Percentiles rank a stretch among this genome's conserved stretches.
These are phyloP conservation scores for Phlebiopsis gigantea DNA, from an alignment of 768 basidiomycete species.

Conservation along the genomic window DNA sequence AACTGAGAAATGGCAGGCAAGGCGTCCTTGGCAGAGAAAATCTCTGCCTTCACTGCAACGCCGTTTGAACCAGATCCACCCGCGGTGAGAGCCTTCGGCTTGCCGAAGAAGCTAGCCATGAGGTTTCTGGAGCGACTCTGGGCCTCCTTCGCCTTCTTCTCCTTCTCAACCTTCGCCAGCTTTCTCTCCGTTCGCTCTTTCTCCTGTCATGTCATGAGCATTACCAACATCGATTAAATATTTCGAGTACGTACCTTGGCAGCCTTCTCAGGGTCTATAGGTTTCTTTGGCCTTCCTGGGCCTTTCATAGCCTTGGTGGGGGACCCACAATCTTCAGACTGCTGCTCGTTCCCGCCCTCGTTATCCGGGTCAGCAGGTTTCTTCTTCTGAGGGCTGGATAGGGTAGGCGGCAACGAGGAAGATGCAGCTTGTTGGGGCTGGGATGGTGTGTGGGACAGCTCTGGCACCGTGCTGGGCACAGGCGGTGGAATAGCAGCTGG, in stretches of 20 bases:
- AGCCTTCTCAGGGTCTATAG: slow-evolving; percentile 49
- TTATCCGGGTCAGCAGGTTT: background rate
- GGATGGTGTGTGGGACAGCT: background rate
- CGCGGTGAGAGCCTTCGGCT: slow-evolving; percentile 36
- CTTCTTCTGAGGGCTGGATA: background rate
- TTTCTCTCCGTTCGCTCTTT: slow-evolving; percentile 67
- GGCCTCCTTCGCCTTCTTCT: slow-evolving; percentile 65
- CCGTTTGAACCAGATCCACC: slow-evolving; percentile 20
- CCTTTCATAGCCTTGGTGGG: slow-evolving; percentile 17
- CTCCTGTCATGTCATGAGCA: slow-evolving; percentile 36
- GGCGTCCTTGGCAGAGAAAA: background rate
- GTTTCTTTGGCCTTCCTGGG: slow-evolving; percentile 43
- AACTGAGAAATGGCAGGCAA: slow-evolving; percentile 51
- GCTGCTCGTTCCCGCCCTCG: slow-evolving; percentile 24
- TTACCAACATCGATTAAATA: background rate
- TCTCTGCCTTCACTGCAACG: slow-evolving; percentile 15
- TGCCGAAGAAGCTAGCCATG: slow-evolving; percentile 77
- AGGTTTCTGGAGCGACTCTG: slow-evolving; percentile 69
- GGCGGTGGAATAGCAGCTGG: background rate
- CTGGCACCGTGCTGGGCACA: background rate
- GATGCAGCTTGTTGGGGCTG: background rate
- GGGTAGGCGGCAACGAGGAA: background rate
- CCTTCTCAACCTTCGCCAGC: slow-evolving; percentile 62
- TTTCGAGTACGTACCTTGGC: slow-evolving; percentile 40
- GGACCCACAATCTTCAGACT: slow-evolving; percentile 16